Evolutionary conservation across 495 filamentous ascomycete genomes (phyloP), one percentile per base, ranked within the genome.

Genomic region (Clohesyomyces aquaticus): DNA sequence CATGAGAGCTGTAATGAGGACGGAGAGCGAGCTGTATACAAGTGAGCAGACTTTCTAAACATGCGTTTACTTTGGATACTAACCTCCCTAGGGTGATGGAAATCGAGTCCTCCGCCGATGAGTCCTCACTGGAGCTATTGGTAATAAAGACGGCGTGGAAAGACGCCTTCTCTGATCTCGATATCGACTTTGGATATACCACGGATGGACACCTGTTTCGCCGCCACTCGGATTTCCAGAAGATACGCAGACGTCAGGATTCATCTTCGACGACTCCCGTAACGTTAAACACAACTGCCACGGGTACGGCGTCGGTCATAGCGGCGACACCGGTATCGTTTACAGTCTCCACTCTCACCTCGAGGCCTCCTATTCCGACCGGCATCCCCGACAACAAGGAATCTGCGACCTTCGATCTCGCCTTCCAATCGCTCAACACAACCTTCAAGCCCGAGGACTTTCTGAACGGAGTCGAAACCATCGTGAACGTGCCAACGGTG

Each of bases 171-270:
- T 18, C 25, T 1, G 48, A 21, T 2, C 55, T 66, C 43, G 50
- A 70, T 11, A 66, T 70, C 18, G 62, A 61, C 27, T 66, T 70
- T 56, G 67, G 67, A 12, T 48, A 70, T 38, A 70, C 67, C 43
- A 59, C 45, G 3, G 59, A 66, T 14, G 18, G 27, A 3, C 67
- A 70, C 27, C 27, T 58, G 9, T 56, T 54, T 16, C 67, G 67
- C n/a, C 58, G 57, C 6, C 63, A 62, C 38, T 14, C 29, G 4
- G 41, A 58, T 46, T 59, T 65, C 22, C n/a, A 12, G 23, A 58
- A 47, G 45, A 46, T 46, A 22, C 55, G 45, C 10, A 38, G 29
- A 29, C 28, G 60, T 27, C 45, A 63, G 41, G 35, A n/a, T 16
- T 14, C 38, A 1, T 2, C 16, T 8, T 8, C 45, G 4, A 50